Conservation (phyloP, 768 basidiomycete genomes). For the Mycena polygramma region DNA sequence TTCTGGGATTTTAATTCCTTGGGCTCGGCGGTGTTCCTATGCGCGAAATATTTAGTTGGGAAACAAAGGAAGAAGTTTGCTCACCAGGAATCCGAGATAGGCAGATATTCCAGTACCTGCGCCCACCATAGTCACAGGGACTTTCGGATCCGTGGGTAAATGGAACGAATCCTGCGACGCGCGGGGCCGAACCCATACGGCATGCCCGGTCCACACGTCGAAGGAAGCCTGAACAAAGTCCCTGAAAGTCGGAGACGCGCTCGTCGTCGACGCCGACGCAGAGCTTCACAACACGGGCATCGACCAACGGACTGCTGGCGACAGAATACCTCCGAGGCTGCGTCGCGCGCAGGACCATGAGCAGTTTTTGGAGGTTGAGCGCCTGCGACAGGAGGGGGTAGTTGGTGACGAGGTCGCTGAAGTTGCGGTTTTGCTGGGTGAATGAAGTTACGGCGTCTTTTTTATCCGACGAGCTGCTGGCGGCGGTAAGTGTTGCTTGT, state of each 20-base stretch:
- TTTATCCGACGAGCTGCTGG: neutral
- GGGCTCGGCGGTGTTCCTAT: constrained; percentile 36
- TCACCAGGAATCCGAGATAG: constrained; percentile 34
- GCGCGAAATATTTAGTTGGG: neutral
- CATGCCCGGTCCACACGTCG: constrained; percentile 21
- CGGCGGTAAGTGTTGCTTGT: constrained; percentile 5
- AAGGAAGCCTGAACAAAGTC: constrained; percentile 33
- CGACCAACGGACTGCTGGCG: constrained; percentile 31
- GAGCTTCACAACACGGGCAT: constrained; percentile 13
- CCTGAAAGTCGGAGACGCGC: constrained; percentile 24
- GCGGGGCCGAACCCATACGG: constrained; percentile 25
- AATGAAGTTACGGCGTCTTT: neutral
- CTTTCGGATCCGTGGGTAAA: constrained; percentile 27
- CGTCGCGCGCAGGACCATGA: constrained; percentile 25
- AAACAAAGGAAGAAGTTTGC: neutral
- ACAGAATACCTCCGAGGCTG: constrained; percentile 34
- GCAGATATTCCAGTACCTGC: constrained; percentile 30
- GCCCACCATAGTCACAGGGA: constrained; percentile 32
- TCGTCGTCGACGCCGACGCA: constrained; percentile 33
- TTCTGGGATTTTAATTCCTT: constrained; percentile 26
- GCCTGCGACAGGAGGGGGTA: constrained; percentile 23
- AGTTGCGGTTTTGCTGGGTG: constrained; percentile 27
- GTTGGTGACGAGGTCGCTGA: constrained; percentile 20
- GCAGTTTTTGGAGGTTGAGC: constrained; percentile 25
- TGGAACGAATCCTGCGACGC: constrained; percentile 30